These are phyloP conservation scores for Pichia membranifaciens DNA, from an alignment of 805 yeast genomes.

Conservation along the genomic window DNA sequence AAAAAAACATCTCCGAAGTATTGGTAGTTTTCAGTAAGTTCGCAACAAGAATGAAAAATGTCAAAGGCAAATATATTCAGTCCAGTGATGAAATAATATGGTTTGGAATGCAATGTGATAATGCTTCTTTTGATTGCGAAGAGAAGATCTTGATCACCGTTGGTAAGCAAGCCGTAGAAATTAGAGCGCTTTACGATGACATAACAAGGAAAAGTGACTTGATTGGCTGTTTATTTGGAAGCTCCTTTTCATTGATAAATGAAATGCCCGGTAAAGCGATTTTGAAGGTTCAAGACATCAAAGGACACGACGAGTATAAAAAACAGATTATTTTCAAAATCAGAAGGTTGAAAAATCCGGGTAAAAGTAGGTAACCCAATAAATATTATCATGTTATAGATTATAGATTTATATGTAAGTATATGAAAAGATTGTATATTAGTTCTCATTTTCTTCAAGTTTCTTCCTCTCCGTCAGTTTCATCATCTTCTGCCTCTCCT, in stretches of 20 bases:
- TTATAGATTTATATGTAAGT: no score
- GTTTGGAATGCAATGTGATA: conserved; percentile 23
- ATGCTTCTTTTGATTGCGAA: conserved; percentile 26
- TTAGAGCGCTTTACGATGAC: conserved; percentile 22
- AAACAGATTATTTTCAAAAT: conserved; percentile 10
- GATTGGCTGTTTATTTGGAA: conserved; percentile 24
- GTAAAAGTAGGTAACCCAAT: no score
- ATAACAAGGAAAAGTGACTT: conserved; percentile 19
- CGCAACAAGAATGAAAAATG: conserved; percentile 24
- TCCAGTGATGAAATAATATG: conserved; percentile 25
- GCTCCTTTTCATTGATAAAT: conserved; percentile 21
- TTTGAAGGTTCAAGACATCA: conserved; percentile 16
- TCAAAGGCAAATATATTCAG: conserved; percentile 19
- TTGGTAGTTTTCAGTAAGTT: conserved; percentile 26
- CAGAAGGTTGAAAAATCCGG: background rate
- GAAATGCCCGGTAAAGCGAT: conserved; percentile 26
- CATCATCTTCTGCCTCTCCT: conserved; percentile 7
- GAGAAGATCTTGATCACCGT: conserved; percentile 21
- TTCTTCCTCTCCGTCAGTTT: background rate
- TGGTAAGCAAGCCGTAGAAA: conserved; percentile 24
- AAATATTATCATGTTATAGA: no score
- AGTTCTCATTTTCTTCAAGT: background rate
- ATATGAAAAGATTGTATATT: no score
- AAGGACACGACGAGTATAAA: conserved; percentile 8
- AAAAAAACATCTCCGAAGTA: conserved; percentile 21